Conservation (phyloP, 1,284 basidiomycete genomes). For the Ganoderma boninense region DNA sequence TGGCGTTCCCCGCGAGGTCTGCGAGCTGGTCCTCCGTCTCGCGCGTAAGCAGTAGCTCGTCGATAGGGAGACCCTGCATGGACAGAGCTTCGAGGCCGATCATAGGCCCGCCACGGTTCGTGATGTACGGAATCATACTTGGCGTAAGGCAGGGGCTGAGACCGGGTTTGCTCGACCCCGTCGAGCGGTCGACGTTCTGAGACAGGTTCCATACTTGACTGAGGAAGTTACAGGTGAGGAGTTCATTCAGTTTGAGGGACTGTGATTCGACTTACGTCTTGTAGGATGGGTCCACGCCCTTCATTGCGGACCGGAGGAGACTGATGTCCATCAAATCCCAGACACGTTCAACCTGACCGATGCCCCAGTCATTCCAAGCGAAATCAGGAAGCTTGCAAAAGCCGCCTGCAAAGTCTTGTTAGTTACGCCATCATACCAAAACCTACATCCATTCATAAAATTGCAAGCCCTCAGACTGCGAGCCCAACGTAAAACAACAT, state of each 20-base stretch:
- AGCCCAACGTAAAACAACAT: no score
- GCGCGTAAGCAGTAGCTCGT: slow-evolving; percentile 90
- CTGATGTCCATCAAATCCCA: slow-evolving; percentile 96
- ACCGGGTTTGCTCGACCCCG: slow-evolving; percentile 81
- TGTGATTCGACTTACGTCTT: slow-evolving; percentile 71
- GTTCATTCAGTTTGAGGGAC: not conserved
- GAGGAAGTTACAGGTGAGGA: not conserved
- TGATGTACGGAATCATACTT: slow-evolving; percentile 96
- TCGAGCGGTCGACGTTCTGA: slow-evolving; percentile 94
- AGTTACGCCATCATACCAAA: not conserved
- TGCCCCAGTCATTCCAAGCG: slow-evolving; percentile 94
- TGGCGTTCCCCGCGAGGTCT: slow-evolving; percentile 95
- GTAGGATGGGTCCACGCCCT: slow-evolving; percentile 85
- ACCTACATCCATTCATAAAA: not conserved
- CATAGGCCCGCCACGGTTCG: slow-evolving; percentile 95
- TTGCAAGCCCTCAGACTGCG: not conserved
- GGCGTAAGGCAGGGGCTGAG: slow-evolving; percentile 94
- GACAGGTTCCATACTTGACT: slow-evolving; percentile 97
- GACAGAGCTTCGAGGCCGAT: slow-evolving; percentile 92
- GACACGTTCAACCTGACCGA: slow-evolving; percentile 93
- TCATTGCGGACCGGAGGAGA: slow-evolving; percentile 81
- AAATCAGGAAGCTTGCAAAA: slow-evolving; percentile 90
- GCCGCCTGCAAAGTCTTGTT: slow-evolving; percentile 59
- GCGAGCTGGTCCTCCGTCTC: slow-evolving; percentile 95
- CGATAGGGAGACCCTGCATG: slow-evolving; percentile 92